Evolutionary conservation across 225 moss, liverwort and hornwort genomes (phyloP).

Genomic region (Lunularia cruciata): DNA sequence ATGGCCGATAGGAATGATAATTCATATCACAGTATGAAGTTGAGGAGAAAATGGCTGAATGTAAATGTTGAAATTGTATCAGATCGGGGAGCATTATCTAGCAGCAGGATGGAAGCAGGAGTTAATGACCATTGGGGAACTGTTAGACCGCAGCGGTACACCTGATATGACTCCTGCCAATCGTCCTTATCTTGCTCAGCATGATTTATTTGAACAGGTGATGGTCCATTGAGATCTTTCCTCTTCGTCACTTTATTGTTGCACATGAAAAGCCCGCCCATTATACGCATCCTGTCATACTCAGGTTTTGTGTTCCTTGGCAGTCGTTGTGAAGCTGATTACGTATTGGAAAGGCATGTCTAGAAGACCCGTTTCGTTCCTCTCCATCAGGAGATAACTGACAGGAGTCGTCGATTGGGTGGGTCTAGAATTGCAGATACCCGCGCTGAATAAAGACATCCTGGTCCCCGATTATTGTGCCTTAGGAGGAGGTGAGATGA

Average conservation of each 20-base stretch:
- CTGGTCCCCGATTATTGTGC: conserved; percentile 84
- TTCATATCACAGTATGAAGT: too few species aligned
- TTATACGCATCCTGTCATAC: not conserved
- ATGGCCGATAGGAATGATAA: too few species aligned
- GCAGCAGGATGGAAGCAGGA: conserved; percentile 95
- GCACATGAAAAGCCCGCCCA: not conserved
- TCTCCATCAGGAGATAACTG: conserved; percentile 24
- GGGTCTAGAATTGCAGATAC: conserved; percentile 66
- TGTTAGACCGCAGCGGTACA: conserved; percentile 53
- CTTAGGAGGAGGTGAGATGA: conserved; percentile 77
- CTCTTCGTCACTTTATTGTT: not conserved
- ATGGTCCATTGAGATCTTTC: not conserved
- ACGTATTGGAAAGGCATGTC: not conserved
- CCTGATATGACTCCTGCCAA: conserved; percentile 45
- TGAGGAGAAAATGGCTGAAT: too few species aligned
- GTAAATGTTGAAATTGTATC: too few species aligned
- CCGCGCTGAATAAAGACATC: conserved; percentile 83
- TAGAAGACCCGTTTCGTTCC: not conserved
- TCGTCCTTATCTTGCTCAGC: conserved; percentile 96
- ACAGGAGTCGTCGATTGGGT: conserved; percentile 43
- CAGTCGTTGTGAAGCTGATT: not conserved
- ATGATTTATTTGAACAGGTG: conserved; percentile 98
- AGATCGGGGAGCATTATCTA: conserved; percentile 97
- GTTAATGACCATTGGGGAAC: conserved; percentile 90
- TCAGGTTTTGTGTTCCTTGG: not conserved